These are phyloP conservation scores for Teratosphaeria destructans DNA, from an alignment of 2,329 filamentous ascomycete species.

Conservation along the genomic window DNA sequence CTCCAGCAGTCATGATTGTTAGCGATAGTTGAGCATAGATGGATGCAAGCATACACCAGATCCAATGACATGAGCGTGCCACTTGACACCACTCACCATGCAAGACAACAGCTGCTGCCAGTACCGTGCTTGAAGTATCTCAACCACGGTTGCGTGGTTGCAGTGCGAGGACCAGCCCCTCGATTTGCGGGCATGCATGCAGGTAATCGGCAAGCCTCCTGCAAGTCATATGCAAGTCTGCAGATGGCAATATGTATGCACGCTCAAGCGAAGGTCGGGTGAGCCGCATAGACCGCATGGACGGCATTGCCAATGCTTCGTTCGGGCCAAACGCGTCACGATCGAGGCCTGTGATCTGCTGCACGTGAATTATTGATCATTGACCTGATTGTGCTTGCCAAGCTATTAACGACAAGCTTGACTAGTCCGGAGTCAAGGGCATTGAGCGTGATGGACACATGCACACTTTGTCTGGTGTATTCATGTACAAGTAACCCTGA, in stretches of 20 bases:
- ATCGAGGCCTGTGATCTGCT: background rate
- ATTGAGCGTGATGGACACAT: too few relatives aligned
- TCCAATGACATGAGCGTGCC: background rate
- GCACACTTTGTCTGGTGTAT: too few relatives aligned
- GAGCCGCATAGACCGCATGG: background rate
- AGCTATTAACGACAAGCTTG: background rate
- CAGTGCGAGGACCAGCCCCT: background rate
- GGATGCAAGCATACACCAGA: too few relatives aligned
- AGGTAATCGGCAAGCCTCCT: background rate
- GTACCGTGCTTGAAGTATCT: background rate
- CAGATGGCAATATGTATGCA: background rate
- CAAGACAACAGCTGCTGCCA: background rate
- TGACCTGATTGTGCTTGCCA: background rate
- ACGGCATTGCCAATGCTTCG: background rate
- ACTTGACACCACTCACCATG: too few relatives aligned
- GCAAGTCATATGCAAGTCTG: background rate
- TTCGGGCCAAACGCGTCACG: background rate
- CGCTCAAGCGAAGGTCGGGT: background rate
- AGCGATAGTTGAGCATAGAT: too few relatives aligned
- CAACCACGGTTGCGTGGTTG: background rate
- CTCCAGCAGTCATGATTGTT: too few relatives aligned
- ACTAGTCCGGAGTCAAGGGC: too few relatives aligned
- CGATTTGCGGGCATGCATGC: background rate
- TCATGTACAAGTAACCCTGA: too few relatives aligned
- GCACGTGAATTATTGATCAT: background rate